Evolutionary conservation across 257 asterid genomes (phyloP).

Genomic region (Capsicum baccatum): DNA sequence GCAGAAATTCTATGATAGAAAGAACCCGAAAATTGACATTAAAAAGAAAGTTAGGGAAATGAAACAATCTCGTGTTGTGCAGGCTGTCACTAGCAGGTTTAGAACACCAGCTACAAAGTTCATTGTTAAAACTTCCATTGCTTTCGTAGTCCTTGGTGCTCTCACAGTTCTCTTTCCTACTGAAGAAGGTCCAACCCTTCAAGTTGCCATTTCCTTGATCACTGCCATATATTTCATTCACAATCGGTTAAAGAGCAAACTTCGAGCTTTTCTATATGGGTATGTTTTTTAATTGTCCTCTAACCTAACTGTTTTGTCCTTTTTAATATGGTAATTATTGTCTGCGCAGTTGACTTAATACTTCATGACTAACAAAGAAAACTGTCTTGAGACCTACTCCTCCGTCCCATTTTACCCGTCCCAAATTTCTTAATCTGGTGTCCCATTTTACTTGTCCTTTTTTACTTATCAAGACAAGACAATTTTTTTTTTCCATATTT

Average conservation of each 20-base stretch:
- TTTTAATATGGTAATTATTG: neutral
- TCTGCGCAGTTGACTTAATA: conserved; percentile 7
- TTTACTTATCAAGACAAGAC: too few relatives aligned
- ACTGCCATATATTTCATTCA: conserved; percentile 71
- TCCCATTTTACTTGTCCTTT: too few relatives aligned
- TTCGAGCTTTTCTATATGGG: conserved; percentile 86
- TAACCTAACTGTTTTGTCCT: neutral
- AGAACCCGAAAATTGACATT: conserved; percentile 83
- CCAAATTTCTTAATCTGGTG: too few relatives aligned
- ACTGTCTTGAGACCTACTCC: neutral
- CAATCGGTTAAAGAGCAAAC: conserved; percentile 79
- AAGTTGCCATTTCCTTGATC: conserved; percentile 82
- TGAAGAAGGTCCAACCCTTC: conserved; percentile 98
- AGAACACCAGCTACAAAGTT: conserved; percentile 69
- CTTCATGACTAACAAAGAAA: neutral
- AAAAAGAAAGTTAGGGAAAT: conserved; percentile 91
- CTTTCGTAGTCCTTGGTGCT: conserved; percentile 75
- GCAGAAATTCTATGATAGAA: conserved; percentile 92
- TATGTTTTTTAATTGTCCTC: conserved; percentile 43
- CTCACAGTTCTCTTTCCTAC: conserved; percentile 92
- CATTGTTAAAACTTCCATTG: conserved; percentile 74
- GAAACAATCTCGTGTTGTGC: conserved; percentile 76
- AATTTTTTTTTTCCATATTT: too few relatives aligned
- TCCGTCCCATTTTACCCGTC: too few relatives aligned
- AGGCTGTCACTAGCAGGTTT: conserved; percentile 84